Evolutionary conservation across 75 land plant genomes (phyloP), one percentile per base, ranked within the genome.

Genomic region (Pinus taeda): DNA sequence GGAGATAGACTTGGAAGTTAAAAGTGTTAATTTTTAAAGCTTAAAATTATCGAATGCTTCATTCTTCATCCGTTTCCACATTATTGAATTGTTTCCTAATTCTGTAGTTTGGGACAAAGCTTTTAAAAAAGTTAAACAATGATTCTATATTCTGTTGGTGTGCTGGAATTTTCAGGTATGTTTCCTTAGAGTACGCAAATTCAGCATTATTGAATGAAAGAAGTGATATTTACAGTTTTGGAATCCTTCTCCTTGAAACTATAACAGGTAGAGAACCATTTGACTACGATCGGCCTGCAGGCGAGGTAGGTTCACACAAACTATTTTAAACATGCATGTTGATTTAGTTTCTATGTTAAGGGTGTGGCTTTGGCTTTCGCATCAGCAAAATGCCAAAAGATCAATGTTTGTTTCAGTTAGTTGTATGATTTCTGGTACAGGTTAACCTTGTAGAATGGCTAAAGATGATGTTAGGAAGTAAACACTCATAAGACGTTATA

Each of bases 171-270:
- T 75, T 59, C 89, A 91, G 93, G 56, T 91, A 91, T 82, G 93
- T 91, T n/a, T 91, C 93, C 65, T 91, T 91, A 55, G 93, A 91
- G 73, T 91, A 91, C 81, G 93, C 91, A 76, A 91, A 89, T 61
- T 81, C 91, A 53, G 91, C 89, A 18, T 85, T 88, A 53, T 67
- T 91, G 36, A 91, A 87, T 74, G 93, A 91, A 73, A 91, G 81
- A 83, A 91, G 91, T 80, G 93, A 91, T 82, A 83, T 91, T 22
- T 91, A 91, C 77, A 85, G 90, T 62, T 91, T 83, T 77, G 93
- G 93, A 36, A 89, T 91, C 77, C 74, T 91, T 30, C 84, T 91
- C 17, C 57, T 91, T 59, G 93, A 91, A 83, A 78, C 90, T 36
- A 89, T 91, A 26, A 88, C 89, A 33, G 93, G 93, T 42, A 80